Evolutionary conservation across 2,329 filamentous ascomycete genomes (phyloP), one percentile per base, ranked within the genome.

Genomic region (Clonostachys solani): DNA sequence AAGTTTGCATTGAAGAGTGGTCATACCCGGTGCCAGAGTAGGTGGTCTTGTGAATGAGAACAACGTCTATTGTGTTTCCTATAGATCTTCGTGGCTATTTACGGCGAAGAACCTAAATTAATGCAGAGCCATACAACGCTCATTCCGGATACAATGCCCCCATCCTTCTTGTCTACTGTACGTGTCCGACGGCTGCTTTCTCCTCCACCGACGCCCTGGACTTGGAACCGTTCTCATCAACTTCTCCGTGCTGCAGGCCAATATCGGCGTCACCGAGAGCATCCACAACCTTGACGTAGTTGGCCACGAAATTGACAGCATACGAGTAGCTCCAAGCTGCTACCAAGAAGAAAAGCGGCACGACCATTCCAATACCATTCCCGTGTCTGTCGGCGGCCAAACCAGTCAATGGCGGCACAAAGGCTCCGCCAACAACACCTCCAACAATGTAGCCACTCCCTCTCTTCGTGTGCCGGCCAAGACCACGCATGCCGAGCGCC

Each of bases 381-480:
- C 75, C 67, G 49, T 81, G 72, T 47, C 67, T 60, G 58, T 92
- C 87, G 6, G 85, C 81, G 2, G 83, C 85, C 9, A 75, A 78
- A 34, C 86, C 87, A 3, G 86, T 78, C 33, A 92, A 71, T 0
- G 88, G 84, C 1, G 88, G 88, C 8, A 92, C 85, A 33, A 80
- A 77, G 3, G 88, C 87, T 48, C 88, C 88, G 13, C 88, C 87
- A 15, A 78, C 73, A 1, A 92, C 86, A 53, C 84, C 86, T 5
- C 74, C 84, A 3, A 90, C 77, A 49, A 69, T 83, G 62, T 81
- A 86, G 5, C 86, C 86, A 3, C 82, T 84, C 2, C 87, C 88
- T 50, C 86, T 78, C 72, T 92, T 91, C 35, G 84, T 88, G 67
- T 92, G 84, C 16, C 83, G 78, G 6, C 89, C 88, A 2, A 91